These are phyloP conservation scores for Phylloporus sp. DNA, from an alignment of 768 basidiomycete species.

Conservation along the genomic window DNA sequence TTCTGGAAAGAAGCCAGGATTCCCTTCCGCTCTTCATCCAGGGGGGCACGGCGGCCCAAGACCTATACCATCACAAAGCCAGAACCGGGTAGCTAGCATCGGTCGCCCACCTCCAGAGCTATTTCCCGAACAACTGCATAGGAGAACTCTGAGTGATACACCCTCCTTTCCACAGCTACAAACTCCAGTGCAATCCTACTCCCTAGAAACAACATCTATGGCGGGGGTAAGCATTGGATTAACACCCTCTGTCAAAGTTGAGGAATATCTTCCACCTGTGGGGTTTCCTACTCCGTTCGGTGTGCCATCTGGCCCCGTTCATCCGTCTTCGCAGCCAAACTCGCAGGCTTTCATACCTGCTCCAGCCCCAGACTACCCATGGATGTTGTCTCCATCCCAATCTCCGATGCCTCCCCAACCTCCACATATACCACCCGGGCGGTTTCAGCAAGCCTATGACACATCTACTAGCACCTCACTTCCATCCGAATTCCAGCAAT, in stretches of 20 bases:
- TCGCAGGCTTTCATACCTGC: constrained; percentile 7
- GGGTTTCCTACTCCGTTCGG: constrained; percentile 5
- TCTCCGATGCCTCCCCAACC: constrained; percentile 10
- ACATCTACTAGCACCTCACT: neutral
- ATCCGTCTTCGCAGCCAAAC: constrained; percentile 9
- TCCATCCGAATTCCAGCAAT: constrained; percentile 11
- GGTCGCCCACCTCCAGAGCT: constrained; percentile 8
- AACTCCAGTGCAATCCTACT: constrained; percentile 2
- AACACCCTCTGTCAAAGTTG: constrained; percentile 20
- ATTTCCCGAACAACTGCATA: constrained; percentile 5
- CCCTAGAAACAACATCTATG: constrained; percentile 1
- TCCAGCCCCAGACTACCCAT: constrained; percentile 3
- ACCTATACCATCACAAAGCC: constrained; percentile 16
- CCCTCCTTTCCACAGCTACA: constrained; percentile 8
- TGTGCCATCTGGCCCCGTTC: neutral
- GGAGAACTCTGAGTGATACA: constrained; percentile 13
- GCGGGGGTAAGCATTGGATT: neutral
- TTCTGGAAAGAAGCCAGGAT: constrained; percentile 14
- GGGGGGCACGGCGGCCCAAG: constrained; percentile 25
- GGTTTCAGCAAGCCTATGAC: constrained; percentile 14
- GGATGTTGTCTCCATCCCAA: constrained; percentile 8
- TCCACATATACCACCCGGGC: neutral
- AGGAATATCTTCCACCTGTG: constrained; percentile 2
- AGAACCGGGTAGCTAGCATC: constrained; percentile 7
- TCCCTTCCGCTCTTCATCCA: constrained; percentile 45